Evolutionary conservation across 2,329 filamentous ascomycete species (phyloP).

Genomic region (Aureobasidium lini): DNA sequence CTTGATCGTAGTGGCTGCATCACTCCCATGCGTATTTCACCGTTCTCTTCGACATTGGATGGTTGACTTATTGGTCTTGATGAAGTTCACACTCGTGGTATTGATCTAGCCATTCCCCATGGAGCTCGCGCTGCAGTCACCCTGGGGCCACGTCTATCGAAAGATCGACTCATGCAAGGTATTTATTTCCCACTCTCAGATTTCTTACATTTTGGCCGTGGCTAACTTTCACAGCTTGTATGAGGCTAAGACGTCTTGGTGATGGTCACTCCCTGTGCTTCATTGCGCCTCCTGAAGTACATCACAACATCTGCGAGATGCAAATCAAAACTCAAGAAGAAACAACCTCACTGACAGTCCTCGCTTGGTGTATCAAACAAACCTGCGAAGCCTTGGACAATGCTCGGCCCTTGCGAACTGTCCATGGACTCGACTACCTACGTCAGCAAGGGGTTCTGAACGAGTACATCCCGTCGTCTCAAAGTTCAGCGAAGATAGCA

Average conservation of each 20-base stretch:
- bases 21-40: conserved; percentile 50
- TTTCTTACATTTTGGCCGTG: background rate
- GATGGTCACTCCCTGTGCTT: conserved; percentile 59
- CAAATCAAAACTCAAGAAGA: background rate
- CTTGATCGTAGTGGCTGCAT: conserved; percentile 41
- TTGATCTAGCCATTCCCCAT: conserved; percentile 54
- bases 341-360: conserved; percentile 48
- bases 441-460: conserved; percentile 35
- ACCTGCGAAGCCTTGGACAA: conserved; percentile 45
- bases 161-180: conserved; percentile 59
- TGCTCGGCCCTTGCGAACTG: conserved; percentile 52
- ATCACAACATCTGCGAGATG: conserved; percentile 41
- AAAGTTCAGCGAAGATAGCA: no score
- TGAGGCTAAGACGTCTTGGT: conserved; percentile 64
- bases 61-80: conserved; percentile 61
- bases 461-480: conserved; percentile 3
- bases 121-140: conserved; percentile 60
- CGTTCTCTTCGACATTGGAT: conserved; percentile 50
- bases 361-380: conserved; percentile 53
- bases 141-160: conserved; percentile 56
- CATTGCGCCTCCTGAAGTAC: conserved; percentile 52
- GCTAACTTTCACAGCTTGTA: conserved; percentile 45
- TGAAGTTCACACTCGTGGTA: conserved; percentile 63
- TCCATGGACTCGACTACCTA: conserved; percentile 49
- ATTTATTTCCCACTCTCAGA: background rate